These are phyloP conservation scores for Cordyceps pruinosa DNA, from an alignment of 2,329 filamentous ascomycete species.

Conservation along the genomic window DNA sequence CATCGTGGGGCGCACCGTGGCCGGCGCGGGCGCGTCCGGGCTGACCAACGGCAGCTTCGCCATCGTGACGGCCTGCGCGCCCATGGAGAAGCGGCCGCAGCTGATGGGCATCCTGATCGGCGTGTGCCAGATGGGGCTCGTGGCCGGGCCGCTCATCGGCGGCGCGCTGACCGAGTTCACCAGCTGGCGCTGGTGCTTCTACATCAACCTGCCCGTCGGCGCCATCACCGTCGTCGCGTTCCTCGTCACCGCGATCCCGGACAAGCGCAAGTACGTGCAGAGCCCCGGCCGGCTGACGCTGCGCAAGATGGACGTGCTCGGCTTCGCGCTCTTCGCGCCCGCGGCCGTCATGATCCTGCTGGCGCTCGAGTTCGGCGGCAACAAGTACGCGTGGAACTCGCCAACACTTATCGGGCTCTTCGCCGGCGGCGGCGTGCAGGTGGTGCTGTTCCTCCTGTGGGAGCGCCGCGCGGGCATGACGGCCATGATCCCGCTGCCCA, in stretches of 20 bases:
- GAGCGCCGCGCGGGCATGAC: slow-evolving; percentile 36
- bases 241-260: slow-evolving; percentile 27
- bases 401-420: slow-evolving; percentile 39
- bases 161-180: slow-evolving; percentile 31
- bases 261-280: slow-evolving; percentile 34
- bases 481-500: slow-evolving; percentile 42
- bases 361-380: slow-evolving; percentile 46
- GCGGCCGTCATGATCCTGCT: slow-evolving; percentile 43
- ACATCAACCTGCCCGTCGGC: slow-evolving; percentile 38
- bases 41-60: slow-evolving; percentile 32
- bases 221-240: slow-evolving; percentile 26
- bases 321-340: slow-evolving; percentile 38
- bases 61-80: slow-evolving; percentile 25
- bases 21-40: slow-evolving; percentile 40
- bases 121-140: slow-evolving; percentile 37
- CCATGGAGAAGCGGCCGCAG: slow-evolving; percentile 22
- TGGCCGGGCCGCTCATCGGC: slow-evolving; percentile 40
- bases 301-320: slow-evolving; percentile 36
- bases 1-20: slow-evolving; percentile 43
- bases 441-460: slow-evolving; percentile 38
- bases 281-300: slow-evolving; percentile 19
- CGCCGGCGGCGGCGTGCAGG: slow-evolving; percentile 32
- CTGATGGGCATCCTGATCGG: slow-evolving; percentile 24
- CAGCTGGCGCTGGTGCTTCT: slow-evolving; percentile 41
- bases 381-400: slow-evolving; percentile 38